Evolutionary conservation across 805 yeast genomes (phyloP).

Genomic region (Pichia insulana): DNA sequence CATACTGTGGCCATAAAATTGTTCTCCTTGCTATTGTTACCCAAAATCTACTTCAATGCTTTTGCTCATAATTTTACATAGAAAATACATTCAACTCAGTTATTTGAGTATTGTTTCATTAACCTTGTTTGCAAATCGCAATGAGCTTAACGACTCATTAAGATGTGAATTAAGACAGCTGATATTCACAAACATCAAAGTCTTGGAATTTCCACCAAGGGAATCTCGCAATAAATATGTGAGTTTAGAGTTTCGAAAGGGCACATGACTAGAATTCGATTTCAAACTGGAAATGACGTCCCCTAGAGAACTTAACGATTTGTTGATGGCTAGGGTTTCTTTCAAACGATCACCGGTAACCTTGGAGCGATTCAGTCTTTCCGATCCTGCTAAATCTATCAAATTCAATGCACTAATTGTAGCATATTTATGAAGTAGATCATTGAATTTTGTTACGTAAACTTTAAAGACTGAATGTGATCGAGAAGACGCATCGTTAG

Average conservation of each 20-base stretch:
- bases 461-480: conserved; percentile 81
- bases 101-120: conserved; percentile 37
- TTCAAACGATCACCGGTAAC: conserved; percentile 71
- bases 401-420: conserved; percentile 61
- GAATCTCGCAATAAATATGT: conserved; percentile 82
- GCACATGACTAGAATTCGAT: conserved; percentile 40
- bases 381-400: conserved; percentile 93
- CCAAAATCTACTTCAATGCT: no score
- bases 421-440: neutral
- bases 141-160: conserved; percentile 73
- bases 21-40: no score
- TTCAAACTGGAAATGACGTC: conserved; percentile 58
- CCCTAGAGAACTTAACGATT: conserved; percentile 78
- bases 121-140: conserved; percentile 83
- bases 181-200: conserved; percentile 86
- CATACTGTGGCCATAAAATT: no score
- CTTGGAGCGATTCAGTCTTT: conserved; percentile 65
- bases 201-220: conserved; percentile 76
- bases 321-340: conserved; percentile 86
- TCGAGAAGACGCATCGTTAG: conserved; percentile 81
- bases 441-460: conserved; percentile 27
- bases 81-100: no score
- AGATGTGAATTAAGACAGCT: conserved; percentile 58
- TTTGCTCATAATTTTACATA: no score
- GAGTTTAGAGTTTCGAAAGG: conserved; percentile 63